Evolutionary conservation across 768 basidiomycete species (phyloP).

Genomic region (Amylocystis lapponica): DNA sequence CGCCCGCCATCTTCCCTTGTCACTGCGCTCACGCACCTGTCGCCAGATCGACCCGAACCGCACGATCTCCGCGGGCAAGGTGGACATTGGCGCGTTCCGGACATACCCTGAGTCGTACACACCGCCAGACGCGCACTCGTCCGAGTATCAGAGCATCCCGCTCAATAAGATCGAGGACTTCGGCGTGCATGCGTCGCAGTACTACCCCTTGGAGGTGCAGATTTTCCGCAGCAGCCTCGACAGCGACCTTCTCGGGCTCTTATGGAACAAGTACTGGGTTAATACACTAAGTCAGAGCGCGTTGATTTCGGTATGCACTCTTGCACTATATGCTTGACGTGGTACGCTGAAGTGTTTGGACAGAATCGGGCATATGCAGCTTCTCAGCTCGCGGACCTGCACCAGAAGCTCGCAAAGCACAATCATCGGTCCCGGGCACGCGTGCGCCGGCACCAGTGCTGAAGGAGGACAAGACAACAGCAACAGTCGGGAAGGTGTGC

Average conservation of each 20-base stretch:
- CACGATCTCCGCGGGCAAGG: slow-evolving; percentile 96
- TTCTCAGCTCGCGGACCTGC: slow-evolving; percentile 83
- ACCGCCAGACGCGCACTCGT: slow-evolving; percentile 60
- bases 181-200: slow-evolving; percentile 95
- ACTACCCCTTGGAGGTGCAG: slow-evolving; percentile 91
- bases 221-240: slow-evolving; percentile 93
- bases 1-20: neutral
- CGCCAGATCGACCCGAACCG: slow-evolving; percentile 99
- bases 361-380: slow-evolving; percentile 95
- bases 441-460: slow-evolving; percentile 48
- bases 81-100: slow-evolving; percentile 98
- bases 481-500: too few relatives aligned
- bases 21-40: neutral
- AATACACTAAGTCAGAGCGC: slow-evolving; percentile 93
- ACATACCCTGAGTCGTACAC: slow-evolving; percentile 96
- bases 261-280: slow-evolving; percentile 99
- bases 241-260: slow-evolving; percentile 75
- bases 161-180: slow-evolving; percentile 98
- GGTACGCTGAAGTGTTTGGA: neutral
- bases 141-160: slow-evolving; percentile 95
- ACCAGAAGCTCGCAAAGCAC: slow-evolving; percentile 81
- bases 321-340: neutral
- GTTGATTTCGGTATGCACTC: slow-evolving; percentile 69
- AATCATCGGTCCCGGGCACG: slow-evolving; percentile 48
- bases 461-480: slow-evolving; percentile 45